phyloP scores from a whole-genome alignment of 2,329 filamentous ascomycete genomes.

The Trichoderma sp. region DNA sequence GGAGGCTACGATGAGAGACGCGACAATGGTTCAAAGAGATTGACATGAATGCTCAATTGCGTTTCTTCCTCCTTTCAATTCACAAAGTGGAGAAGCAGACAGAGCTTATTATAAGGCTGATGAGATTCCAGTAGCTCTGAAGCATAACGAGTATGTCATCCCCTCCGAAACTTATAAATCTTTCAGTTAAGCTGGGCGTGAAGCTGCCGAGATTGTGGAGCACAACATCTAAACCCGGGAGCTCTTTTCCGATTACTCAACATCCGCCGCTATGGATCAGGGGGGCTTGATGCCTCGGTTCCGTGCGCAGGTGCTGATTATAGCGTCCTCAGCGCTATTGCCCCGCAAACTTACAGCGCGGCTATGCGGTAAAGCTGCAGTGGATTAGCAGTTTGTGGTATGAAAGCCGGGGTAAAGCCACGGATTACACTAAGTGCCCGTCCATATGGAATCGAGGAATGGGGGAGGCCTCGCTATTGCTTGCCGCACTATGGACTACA shows the following conservation, averaged over 20 bases:
- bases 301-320: not conserved
- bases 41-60: not conserved
- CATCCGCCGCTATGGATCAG: not conserved
- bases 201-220: slow-evolving; percentile 6
- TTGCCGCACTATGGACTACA: not conserved
- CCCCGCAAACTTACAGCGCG: not conserved
- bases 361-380: not conserved
- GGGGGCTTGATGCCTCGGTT: not conserved
- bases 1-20: not conserved
- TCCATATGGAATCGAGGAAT: no score
- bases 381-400: not conserved
- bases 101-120: not conserved
- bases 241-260: not conserved
- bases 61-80: not conserved
- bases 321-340: not conserved
- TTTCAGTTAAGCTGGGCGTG: not conserved
- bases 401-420: not conserved
- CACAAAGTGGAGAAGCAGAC: not conserved
- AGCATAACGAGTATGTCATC: not conserved
- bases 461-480: not conserved
- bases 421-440: no score
- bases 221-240: not conserved
- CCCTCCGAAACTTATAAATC: not conserved
- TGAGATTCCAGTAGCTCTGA: not conserved
- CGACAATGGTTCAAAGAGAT: not conserved